Evolutionary conservation across 495 filamentous ascomycete genomes (phyloP), one percentile per base, ranked within the genome.

Genomic region (Neurospora sp.): DNA sequence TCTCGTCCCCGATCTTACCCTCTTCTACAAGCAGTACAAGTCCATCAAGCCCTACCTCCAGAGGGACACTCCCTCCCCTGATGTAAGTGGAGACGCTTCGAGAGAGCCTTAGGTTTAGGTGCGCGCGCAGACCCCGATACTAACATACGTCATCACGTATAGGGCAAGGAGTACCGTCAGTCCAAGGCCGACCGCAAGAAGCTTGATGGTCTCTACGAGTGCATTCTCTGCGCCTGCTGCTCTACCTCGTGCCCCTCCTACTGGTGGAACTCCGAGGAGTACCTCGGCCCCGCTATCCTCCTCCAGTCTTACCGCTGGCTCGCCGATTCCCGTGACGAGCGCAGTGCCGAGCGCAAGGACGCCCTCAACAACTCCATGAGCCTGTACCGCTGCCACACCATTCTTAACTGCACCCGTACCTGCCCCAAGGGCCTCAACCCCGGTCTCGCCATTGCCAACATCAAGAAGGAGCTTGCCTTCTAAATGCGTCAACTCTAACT

Each of bases 11-110:
- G 96, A 99, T 82, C 85, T 99, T 76, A 99, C 96, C 77, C 92
- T 93, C 74, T 98, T 99, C 90, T 99, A 99, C 92, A 97, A 98
- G 88, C 96, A 99, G 88, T 99, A 99, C 90, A 97, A 97, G 85
- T 97, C 95, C 31, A 97, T 99, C 86, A 97, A 99, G 89, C 96
- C 96, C 8, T 99, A 97, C 81, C 92, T 99, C 41, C 96, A 97
- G 85, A 88, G 93, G 75, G 90, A 93, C 74, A 94, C 91, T 40
- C 89, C 90, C 46, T 83, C 92, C 18, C 87, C 89, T 44, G 91
- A 96, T 78, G 93, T 94, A 87, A 81, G 90, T 77, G 75, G 37
- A 20, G 27, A 18, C 10, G 14, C 35, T 48, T 16, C 23, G 0
- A 31, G 31, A 31, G 23, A 14, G 27, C 40, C 40, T 41, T 41